Evolutionary conservation across 2,329 filamentous ascomycete species (phyloP).

Genomic region (Colletotrichum gloeosporioides): DNA sequence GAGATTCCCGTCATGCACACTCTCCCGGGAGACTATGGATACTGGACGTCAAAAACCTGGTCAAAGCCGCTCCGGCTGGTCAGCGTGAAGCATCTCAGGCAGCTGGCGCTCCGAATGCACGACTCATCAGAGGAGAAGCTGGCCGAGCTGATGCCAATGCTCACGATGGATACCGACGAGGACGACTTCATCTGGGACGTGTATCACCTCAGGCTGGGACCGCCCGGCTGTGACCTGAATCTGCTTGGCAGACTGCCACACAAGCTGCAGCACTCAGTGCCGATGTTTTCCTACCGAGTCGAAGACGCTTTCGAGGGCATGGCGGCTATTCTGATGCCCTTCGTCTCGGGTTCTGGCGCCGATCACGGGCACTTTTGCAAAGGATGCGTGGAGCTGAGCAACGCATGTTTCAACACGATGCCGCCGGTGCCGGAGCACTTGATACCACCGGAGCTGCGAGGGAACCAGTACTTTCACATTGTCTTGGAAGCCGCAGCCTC

Average conservation of each 20-base stretch:
- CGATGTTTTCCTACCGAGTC: neutral
- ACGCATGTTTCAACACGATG: neutral
- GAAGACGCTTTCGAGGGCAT: conserved; percentile 29
- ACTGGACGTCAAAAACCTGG: conserved; percentile 9
- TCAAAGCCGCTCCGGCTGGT: conserved; percentile 26
- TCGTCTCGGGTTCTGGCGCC: conserved; percentile 16
- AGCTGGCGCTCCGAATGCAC: conserved; percentile 29
- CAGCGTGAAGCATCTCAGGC: conserved; percentile 32
- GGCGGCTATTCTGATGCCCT: conserved; percentile 31
- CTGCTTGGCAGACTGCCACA: neutral
- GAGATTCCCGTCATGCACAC: conserved; percentile 24
- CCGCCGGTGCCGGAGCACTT: neutral
- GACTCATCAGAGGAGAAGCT: conserved; percentile 23
- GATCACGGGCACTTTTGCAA: conserved; percentile 28
- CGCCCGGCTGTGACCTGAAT: conserved; percentile 26
- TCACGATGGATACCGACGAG: neutral
- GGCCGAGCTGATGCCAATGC: neutral
- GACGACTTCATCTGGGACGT: conserved; percentile 22
- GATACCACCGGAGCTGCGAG: neutral
- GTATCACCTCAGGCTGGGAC: conserved; percentile 25
- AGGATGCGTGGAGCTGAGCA: conserved; percentile 23
- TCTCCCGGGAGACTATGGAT: conserved; percentile 28
- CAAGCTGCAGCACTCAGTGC: neutral
- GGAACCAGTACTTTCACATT: conserved; percentile 15
- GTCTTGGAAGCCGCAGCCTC: neutral